Base-by-base conservation (phyloP, 1,139 yeast species). In the Kurtzmaniella quercitrusa region DNA sequence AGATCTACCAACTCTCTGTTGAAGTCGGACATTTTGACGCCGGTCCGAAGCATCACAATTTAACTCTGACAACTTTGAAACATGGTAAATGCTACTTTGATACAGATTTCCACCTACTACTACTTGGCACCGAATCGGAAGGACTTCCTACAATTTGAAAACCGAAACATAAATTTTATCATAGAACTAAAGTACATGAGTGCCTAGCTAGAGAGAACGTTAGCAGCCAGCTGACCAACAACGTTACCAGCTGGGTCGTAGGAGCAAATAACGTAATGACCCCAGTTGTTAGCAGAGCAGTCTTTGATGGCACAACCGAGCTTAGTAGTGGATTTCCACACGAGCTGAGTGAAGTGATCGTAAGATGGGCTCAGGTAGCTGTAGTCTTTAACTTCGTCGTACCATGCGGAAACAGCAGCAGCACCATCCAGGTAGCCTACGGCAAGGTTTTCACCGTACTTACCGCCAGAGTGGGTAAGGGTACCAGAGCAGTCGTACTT, bases 381-480 rank as follows among this genome's bases (percentile, higher is more conserved):
- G 72, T 85, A 88, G 45, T 62, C 51, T 10, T 58, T 51, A 53
- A 81, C 81, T 69, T 88, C 96, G 50, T 71, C 65, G 71, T 87
- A 89, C 97, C 96, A 90, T 44, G 93, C 96, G 39, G 78, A 74
- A 46, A 87, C 82, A 40, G 89, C 88, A 39, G 63, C 45, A 39
- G 78, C 85, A 24, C 72, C 68, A 29, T 70, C 60, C 39, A 73
- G 51, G 65, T 73, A 77, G 46, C 96, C 96, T 44, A 79, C 70
- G 43, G 95, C 96, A 60, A 90, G 75, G 75, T 90, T 90, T 70
- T 90, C 96, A 60, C 96, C 96, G 68, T 77, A 85, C 43, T 72
- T 65, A 46, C 93, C 93, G 46, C 86, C 87, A 41, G 95, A 82
- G 70, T 90, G 96, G 33, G 68, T 65, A 62, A 89, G 78, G 12